Conservation (phyloP, 2,329 filamentous ascomycete genomes). For the Neophaeococcomyces aloes region DNA sequence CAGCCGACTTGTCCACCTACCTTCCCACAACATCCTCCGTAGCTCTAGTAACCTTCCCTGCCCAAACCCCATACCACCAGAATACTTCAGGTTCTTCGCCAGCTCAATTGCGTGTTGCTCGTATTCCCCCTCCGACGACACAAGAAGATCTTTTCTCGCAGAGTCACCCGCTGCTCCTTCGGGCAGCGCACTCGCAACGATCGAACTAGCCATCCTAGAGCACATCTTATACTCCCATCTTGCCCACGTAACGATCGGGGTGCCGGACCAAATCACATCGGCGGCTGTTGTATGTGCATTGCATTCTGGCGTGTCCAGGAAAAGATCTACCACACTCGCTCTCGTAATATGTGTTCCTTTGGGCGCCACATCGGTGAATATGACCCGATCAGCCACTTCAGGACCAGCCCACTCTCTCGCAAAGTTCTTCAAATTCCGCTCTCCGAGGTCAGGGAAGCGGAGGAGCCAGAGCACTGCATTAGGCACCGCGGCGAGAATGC, state of each 20-base stretch:
- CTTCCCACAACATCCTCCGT: conserved; percentile 69
- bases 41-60: conserved; percentile 66
- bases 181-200: conserved; percentile 79
- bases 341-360: conserved; percentile 90
- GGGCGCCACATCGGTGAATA: conserved; percentile 93
- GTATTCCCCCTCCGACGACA: conserved; percentile 67
- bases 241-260: conserved; percentile 78
- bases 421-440: conserved; percentile 70
- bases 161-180: conserved; percentile 54
- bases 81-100: conserved; percentile 54
- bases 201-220: conserved; percentile 92
- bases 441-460: conserved; percentile 89
- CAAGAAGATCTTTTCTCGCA: conserved; percentile 67
- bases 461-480: conserved; percentile 90
- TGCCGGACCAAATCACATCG: conserved; percentile 92
- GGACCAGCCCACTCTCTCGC: conserved; percentile 74
- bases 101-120: conserved; percentile 65
- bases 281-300: conserved; percentile 97
- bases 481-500: conserved; percentile 73
- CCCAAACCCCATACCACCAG: conserved; percentile 38
- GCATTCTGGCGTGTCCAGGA: conserved; percentile 94
- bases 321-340: conserved; percentile 83
- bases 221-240: conserved; percentile 98
- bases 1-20: conserved; percentile 73
- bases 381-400: conserved; percentile 73